Percentiles rank a stretch among this genome's conserved stretches.
phyloP scores from a whole-genome alignment of 2,329 filamentous ascomycete species.

The Immersiporthe knoxdaviesiana region DNA sequence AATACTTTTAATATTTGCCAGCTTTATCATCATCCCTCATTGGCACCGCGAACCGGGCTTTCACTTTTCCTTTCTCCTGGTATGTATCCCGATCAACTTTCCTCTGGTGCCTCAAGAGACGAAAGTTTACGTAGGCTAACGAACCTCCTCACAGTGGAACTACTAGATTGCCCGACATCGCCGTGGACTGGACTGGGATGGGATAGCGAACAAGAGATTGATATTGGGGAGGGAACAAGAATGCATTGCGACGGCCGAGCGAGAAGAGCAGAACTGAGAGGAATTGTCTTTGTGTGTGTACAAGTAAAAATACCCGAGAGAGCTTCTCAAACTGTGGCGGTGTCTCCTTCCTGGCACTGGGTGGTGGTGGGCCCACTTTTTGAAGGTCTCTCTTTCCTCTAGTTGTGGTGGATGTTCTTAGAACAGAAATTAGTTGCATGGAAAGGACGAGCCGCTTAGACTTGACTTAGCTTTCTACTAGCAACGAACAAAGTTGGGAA shows the following conservation, averaged over 20 bases:
- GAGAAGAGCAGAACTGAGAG: neutral
- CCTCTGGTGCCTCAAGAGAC: neutral
- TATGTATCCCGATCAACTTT: neutral
- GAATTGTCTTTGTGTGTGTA: neutral
- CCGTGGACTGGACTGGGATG: neutral
- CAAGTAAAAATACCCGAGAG: neutral
- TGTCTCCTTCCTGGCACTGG: neutral
- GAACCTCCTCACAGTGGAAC: neutral
- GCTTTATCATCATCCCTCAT: neutral
- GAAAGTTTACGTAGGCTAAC: neutral
- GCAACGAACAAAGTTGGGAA: neutral
- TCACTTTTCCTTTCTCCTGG: neutral
- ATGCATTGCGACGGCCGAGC: neutral
- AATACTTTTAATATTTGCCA: neutral
- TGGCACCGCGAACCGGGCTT: neutral
- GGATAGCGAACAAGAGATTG: neutral
- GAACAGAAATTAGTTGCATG: neutral
- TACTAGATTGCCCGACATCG: neutral
- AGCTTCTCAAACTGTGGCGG: slow-evolving; percentile 1
- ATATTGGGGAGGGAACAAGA: neutral
- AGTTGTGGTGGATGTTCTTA: neutral
- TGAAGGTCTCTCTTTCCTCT: neutral
- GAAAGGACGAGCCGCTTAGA: neutral
- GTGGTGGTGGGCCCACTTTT: neutral
- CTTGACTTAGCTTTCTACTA: neutral